These are phyloP conservation scores for Tolypocladium sp. DNA, from an alignment of 2,329 filamentous ascomycete species.

Conservation along the genomic window DNA sequence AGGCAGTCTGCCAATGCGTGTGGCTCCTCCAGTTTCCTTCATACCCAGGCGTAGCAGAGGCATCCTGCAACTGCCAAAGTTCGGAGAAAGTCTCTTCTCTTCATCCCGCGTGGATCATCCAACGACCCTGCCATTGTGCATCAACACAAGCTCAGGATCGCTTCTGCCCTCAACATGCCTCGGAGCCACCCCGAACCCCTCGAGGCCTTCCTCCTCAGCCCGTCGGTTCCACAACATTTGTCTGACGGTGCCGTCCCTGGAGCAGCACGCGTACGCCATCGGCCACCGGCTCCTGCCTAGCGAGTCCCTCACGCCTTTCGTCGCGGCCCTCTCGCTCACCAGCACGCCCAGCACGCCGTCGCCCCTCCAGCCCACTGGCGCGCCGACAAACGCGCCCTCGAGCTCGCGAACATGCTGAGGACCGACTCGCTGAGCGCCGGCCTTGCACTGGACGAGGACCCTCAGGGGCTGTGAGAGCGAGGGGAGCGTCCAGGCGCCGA, in stretches of 20 bases:
- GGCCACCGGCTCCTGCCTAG: conserved; percentile 59
- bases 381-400: conserved; percentile 67
- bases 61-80: neutral
- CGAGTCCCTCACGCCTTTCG: conserved; percentile 68
- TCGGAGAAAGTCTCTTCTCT: too few species aligned
- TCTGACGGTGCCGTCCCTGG: conserved; percentile 44
- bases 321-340: conserved; percentile 60
- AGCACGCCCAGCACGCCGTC: conserved; percentile 60
- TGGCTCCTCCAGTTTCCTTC: neutral
- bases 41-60: neutral
- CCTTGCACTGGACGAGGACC: conserved; percentile 62
- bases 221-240: conserved; percentile 67
- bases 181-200: conserved; percentile 45
- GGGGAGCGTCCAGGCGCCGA: conserved; percentile 59
- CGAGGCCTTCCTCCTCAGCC: conserved; percentile 53
- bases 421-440: conserved; percentile 36
- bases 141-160: conserved; percentile 37
- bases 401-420: conserved; percentile 64
- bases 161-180: conserved; percentile 25
- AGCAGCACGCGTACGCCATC: conserved; percentile 61
- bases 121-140: conserved; percentile 38
- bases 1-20: neutral
- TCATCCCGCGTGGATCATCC: neutral
- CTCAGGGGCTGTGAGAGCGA: conserved; percentile 25
- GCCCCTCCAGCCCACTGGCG: conserved; percentile 64